Percentiles rank a stretch among this genome's conserved stretches.
Conservation (phyloP, 2,329 filamentous ascomycete genomes). For the Phyllosticta citriasiana region DNA sequence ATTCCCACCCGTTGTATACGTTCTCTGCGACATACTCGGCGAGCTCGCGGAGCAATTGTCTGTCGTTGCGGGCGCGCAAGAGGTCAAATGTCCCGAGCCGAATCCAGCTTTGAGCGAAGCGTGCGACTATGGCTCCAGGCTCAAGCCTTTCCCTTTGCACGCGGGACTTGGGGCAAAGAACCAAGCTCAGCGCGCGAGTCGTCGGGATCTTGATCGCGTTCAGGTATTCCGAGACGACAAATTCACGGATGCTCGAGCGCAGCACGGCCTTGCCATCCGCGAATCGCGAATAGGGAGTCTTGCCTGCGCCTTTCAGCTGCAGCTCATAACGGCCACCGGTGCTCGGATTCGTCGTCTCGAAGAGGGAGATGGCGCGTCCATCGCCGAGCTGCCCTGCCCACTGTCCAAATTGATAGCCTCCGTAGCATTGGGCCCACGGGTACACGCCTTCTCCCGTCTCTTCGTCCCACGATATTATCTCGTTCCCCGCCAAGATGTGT, state of each 20-base stretch:
- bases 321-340: constrained; percentile 74
- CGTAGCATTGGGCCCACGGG: constrained; percentile 98
- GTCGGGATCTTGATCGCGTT: constrained; percentile 77
- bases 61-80: constrained; percentile 70
- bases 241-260: constrained; percentile 86
- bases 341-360: constrained; percentile 70
- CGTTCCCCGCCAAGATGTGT: constrained; percentile 70
- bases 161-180: constrained; percentile 59
- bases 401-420: constrained; percentile 60
- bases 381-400: constrained; percentile 97
- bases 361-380: constrained; percentile 86
- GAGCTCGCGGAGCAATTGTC: constrained; percentile 60
- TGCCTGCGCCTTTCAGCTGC: constrained; percentile 87
- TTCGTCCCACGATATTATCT: constrained; percentile 68
- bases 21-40: constrained; percentile 80
- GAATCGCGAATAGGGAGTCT: constrained; percentile 91
- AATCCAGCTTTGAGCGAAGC: constrained; percentile 87
- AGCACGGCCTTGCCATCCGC: constrained; percentile 93
- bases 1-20: constrained; percentile 79
- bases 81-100: constrained; percentile 94
- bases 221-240: constrained; percentile 80
- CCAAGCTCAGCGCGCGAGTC: constrained; percentile 77
- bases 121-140: constrained; percentile 82
- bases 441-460: constrained; percentile 62
- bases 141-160: constrained; percentile 74